These are phyloP conservation scores for Bipolaris zeicola DNA, from an alignment of 2,329 filamentous ascomycete genomes.

Conservation along the genomic window DNA sequence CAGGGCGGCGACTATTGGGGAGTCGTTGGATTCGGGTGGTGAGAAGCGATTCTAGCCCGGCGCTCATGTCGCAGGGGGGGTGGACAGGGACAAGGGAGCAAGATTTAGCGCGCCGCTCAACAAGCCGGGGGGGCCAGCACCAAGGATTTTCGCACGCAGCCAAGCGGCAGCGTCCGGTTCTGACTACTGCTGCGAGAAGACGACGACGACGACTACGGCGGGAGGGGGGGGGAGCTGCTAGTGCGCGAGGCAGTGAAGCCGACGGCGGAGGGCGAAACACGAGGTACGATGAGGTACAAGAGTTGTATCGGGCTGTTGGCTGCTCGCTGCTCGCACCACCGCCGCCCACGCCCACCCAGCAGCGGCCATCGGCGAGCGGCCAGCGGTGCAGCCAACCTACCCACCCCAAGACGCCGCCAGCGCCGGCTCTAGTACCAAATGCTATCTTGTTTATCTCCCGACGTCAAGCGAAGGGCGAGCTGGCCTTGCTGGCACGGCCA, in stretches of 20 bases:
- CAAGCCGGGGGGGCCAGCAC: slow-evolving; percentile 34
- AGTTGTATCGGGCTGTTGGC: too few species aligned
- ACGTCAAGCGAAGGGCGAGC: slow-evolving; percentile 19
- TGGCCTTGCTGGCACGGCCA: slow-evolving; percentile 26
- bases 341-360: too few species aligned
- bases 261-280: slow-evolving; percentile 21
- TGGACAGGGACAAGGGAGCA: slow-evolving; percentile 15
- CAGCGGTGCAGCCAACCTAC: too few species aligned
- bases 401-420: slow-evolving; percentile 1
- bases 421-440: slow-evolving; percentile 6
- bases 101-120: slow-evolving; percentile 37
- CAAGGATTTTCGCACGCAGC: slow-evolving; percentile 37
- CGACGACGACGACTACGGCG: slow-evolving; percentile 10
- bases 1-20: slow-evolving; percentile 42
- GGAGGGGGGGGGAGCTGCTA: background rate
- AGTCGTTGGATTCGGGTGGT: slow-evolving; percentile 34
- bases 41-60: slow-evolving; percentile 32
- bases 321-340: too few species aligned
- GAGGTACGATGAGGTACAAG: slow-evolving; percentile 19
- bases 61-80: slow-evolving; percentile 16
- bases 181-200: slow-evolving; percentile 11
- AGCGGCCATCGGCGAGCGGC: too few species aligned
- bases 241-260: slow-evolving; percentile 5
- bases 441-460: slow-evolving; percentile 24
- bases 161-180: slow-evolving; percentile 40